These are phyloP conservation scores for Lasiodiplodia sp. DNA, from an alignment of 2,329 filamentous ascomycete species.

Conservation along the genomic window DNA sequence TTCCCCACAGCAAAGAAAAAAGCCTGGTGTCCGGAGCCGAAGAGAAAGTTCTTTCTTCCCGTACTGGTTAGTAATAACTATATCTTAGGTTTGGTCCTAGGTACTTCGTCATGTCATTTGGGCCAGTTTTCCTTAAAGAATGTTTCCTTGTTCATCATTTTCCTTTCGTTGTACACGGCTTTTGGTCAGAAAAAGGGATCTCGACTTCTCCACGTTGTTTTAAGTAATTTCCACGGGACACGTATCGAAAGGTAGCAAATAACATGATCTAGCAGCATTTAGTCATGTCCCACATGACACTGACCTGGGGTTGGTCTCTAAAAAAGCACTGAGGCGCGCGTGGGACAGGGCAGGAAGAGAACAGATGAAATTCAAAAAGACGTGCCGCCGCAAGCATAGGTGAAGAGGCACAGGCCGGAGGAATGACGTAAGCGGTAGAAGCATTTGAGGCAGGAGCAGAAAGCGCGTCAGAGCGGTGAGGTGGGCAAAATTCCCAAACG, in stretches of 20 bases:
- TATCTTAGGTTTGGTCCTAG: conserved; percentile 23
- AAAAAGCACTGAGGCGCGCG: background rate
- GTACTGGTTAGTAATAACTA: conserved; percentile 25
- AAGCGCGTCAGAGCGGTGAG: background rate
- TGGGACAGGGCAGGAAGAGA: background rate
- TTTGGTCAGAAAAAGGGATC: conserved; percentile 23
- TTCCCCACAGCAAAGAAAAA: conserved; percentile 21
- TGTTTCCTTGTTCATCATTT: background rate
- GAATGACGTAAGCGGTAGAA: background rate
- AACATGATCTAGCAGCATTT: conserved; percentile 19
- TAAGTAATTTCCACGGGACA: conserved; percentile 10
- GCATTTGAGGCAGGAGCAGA: background rate
- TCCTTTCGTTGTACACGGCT: conserved; percentile 5
- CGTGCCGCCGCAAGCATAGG: background rate
- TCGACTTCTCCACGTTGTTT: background rate
- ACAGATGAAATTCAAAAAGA: background rate
- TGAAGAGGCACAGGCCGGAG: background rate
- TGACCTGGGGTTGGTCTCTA: background rate
- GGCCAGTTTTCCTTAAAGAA: conserved; percentile 3
- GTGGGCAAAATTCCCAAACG: background rate
- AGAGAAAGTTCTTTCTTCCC: conserved; percentile 26
- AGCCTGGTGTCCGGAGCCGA: conserved; percentile 28
- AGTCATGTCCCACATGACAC: background rate
- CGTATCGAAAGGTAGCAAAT: conserved; percentile 26
- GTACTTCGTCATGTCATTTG: background rate